phyloP scores from a whole-genome alignment of 345 rosid species.

The Dipteronia sinensis region DNA sequence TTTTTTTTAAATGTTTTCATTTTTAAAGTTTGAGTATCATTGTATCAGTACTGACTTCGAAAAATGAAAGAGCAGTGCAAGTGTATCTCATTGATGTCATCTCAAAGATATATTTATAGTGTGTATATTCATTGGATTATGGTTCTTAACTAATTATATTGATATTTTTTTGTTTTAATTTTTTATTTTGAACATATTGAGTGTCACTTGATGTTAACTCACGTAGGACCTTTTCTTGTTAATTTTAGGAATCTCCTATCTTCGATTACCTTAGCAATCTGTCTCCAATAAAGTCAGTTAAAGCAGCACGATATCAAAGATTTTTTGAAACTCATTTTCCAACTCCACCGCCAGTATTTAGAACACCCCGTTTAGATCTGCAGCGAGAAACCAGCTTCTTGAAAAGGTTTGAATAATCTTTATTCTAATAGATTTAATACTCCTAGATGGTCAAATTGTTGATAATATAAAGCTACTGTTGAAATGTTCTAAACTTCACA shows the following conservation, averaged over 20 bases:
- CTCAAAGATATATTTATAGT: background rate
- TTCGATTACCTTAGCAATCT: conserved; percentile 24
- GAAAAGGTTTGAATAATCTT: conserved; percentile 28
- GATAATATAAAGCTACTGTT: background rate
- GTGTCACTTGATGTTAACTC: background rate
- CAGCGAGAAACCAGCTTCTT: conserved; percentile 16
- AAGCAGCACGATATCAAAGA: conserved; percentile 24
- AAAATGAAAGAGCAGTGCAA: background rate
- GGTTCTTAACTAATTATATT: background rate
- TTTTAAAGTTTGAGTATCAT: background rate
- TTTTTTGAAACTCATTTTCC: conserved; percentile 26
- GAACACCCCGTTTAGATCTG: conserved; percentile 32
- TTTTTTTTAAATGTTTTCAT: background rate
- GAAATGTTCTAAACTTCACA: background rate
- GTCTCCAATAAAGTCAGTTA: conserved; percentile 33
- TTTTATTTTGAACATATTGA: background rate
- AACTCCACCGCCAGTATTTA: conserved; percentile 29
- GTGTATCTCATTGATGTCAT: background rate
- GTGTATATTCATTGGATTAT: background rate
- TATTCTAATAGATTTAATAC: background rate
- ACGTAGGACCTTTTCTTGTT: background rate
- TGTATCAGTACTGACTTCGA: background rate
- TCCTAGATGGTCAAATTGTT: background rate
- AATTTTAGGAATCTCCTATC: conserved; percentile 37
- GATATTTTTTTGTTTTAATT: too few relatives aligned